Evolutionary conservation across 225 moss, liverwort and hornwort species (phyloP), one percentile per base, ranked within the genome.

Genomic region (Marchantia polymorpha): DNA sequence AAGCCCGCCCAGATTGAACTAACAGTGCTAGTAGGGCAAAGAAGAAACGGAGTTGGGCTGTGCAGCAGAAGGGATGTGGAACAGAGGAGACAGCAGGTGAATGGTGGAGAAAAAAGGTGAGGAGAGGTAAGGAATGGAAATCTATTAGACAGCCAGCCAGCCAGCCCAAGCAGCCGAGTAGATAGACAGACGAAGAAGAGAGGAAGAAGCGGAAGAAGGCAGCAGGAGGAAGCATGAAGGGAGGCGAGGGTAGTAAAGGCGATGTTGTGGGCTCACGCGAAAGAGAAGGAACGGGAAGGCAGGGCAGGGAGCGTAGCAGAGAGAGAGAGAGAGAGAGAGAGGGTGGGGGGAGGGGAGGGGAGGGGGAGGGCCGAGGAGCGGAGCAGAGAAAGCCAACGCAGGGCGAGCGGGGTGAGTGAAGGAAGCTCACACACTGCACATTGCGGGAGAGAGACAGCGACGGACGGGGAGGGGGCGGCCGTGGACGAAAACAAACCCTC

Each of bases 401-500:
- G 16, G 25, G 3, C 8, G 53, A 46, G 48, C n/a, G 63, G 23
- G 47, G 61, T 39, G 39, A 64, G 76, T 19, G 48, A 25, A 74
- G 74, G 74, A 72, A 51, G 72, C 49, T 64, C 64, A 64, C 64
- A 64, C 64, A 11, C 64, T 8, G 64, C 29, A 31, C 65, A 69
- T 19, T 69, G 50, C 52, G 39, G 19, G 52, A 73, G 55, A 25
- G 73, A 48, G 73, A 75, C 0, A 52, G 73, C 51, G 73, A 73
- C 29, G 26, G 73, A 53, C 25, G 5, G 52, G n/a, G 73, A 58
- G 74, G 74, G 74, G 74, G 74, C 74, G 74, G 74, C 74, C 74
- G 74, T 75, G 74, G 74, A 58, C 74, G 74, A 55, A 73, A 75
- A 75, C 55, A 75, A 75, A 56, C 74, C 74, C 74, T 75, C 74